These are phyloP conservation scores for Naematelia aurantialba DNA, from an alignment of 768 basidiomycete species.

Conservation along the genomic window DNA sequence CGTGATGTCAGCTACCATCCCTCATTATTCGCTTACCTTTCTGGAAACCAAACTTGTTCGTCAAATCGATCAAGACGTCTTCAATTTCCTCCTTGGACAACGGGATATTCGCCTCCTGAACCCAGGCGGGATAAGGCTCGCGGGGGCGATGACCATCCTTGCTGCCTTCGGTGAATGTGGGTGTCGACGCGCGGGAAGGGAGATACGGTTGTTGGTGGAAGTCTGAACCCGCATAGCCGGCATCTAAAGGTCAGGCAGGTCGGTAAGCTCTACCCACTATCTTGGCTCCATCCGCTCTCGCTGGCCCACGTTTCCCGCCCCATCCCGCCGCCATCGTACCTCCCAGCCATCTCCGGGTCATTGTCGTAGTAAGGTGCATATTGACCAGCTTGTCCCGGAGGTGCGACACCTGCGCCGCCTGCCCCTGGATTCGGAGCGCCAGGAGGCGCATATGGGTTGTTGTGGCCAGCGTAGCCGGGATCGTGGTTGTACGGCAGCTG, in stretches of 20 bases:
- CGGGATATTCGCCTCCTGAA: slow-evolving; percentile 84
- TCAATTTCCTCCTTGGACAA: slow-evolving; percentile 98
- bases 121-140: slow-evolving; percentile 94
- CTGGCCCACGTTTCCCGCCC: slow-evolving; percentile 47
- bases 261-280: slow-evolving; percentile 19
- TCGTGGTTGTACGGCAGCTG: slow-evolving; percentile 32
- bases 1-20: slow-evolving; percentile 1
- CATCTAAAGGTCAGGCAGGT: slow-evolving; percentile 16
- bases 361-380: slow-evolving; percentile 42
- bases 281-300: slow-evolving; percentile 41
- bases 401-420: slow-evolving; percentile 34
- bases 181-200: slow-evolving; percentile 67
- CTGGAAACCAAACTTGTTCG: slow-evolving; percentile 99
- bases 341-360: slow-evolving; percentile 41
- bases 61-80: slow-evolving; percentile 93
- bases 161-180: slow-evolving; percentile 66
- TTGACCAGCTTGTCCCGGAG: slow-evolving; percentile 34
- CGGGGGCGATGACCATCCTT: slow-evolving; percentile 56
- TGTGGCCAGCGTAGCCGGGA: slow-evolving; percentile 10
- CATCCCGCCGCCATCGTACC: slow-evolving; percentile 46
- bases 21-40: slow-evolving; percentile 60
- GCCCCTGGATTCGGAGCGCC: slow-evolving; percentile 29
- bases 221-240: slow-evolving; percentile 26
- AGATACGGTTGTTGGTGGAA: slow-evolving; percentile 49
- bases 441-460: slow-evolving; percentile 15